Base-by-base conservation (phyloP, 352 stramenopile genomes). In the Nothophytophthora sp. region DNA sequence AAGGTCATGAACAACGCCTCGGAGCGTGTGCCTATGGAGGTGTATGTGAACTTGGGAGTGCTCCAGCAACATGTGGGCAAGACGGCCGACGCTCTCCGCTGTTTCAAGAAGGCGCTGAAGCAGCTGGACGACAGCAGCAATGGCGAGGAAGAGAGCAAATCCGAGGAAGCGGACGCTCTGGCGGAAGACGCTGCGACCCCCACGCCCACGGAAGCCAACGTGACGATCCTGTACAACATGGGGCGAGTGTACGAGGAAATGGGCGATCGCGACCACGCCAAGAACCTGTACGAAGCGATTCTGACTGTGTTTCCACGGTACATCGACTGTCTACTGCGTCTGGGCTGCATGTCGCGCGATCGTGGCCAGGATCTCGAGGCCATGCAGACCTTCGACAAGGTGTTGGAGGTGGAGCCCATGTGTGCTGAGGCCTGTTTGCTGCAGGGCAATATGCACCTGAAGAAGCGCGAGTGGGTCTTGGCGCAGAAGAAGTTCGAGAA, bases 201-300 rank as follows among this genome's bases (percentile, higher is more conserved):
- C 3, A 88, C 70, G 40, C 67, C 81, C 32, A 72, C 68, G 52
- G 63, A 81, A 68, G 65, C 77, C 13, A 97, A 97, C 40, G 85
- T 97, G 15, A 98, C 90, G 23, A 91, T 98, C 63, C 61, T 97
- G 42, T 99, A 98, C 77, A 99, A 99, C 66, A 80, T 99, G 54
- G 96, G 89, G 11, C 76, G 97, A 6, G 81, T 98, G 20, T 96
- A 98, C 47, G 95, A 99, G 73, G 81, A 97, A 53, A 77, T 88
- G 23, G 95, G 95, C 28, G 76, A 97, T 38, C 92, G 92, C 41
- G 73, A 97, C 15, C 81, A 83, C 23, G 93, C 95, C 5, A 86
- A 96, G 16, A 81, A 86, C 46, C 79, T 99, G 22, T 97, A 98
- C 67, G 92, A 98, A 54, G 86, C 88, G 8, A 98, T 99, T 42